Evolutionary conservation across 805 yeast genomes (phyloP).

Genomic region (Starmerella sp.): DNA sequence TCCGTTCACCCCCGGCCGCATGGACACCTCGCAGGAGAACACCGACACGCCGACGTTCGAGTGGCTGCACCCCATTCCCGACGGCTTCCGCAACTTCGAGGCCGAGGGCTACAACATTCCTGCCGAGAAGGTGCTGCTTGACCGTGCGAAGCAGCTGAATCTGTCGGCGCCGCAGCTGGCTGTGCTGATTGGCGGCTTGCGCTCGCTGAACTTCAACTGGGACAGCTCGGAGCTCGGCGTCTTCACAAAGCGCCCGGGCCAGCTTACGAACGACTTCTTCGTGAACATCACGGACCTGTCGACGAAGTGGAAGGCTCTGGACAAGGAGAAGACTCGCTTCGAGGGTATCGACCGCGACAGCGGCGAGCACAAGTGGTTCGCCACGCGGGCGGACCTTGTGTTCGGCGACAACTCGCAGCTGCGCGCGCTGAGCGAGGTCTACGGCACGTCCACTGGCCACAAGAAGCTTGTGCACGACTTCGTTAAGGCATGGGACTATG

Average conservation of each 20-base stretch:
- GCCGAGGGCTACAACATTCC: constrained; percentile 11
- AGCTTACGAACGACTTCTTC: constrained; percentile 18
- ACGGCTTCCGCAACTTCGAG: constrained; percentile 20
- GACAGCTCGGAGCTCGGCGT: constrained; percentile 15
- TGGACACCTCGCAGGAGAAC: constrained; percentile 13
- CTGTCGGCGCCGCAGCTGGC: constrained; percentile 18
- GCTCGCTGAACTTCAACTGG: constrained; percentile 17
- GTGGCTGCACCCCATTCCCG: constrained; percentile 19
- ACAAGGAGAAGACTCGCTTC: constrained; percentile 15
- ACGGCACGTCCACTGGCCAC: constrained; percentile 10
- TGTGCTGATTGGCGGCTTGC: constrained; percentile 19
- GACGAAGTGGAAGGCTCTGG: constrained; percentile 16
- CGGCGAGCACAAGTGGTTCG: constrained; percentile 17
- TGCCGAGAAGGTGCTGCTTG: constrained; percentile 17
- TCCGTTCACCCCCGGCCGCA: constrained; percentile 19
- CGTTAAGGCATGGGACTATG: constrained; percentile 18
- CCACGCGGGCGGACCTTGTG: constrained; percentile 14
- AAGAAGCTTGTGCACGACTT: constrained; percentile 15
- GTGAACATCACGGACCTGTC: constrained; percentile 12
- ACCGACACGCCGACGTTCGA: constrained; percentile 16
- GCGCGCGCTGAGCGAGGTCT: constrained; percentile 17
- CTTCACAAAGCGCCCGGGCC: constrained; percentile 13
- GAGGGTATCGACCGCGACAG: constrained; percentile 16
- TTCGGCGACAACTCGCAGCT: constrained; percentile 17
- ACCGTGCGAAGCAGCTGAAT: constrained; percentile 17